These are phyloP conservation scores for Metrosideros polymorpha DNA, from an alignment of 441 rosid genomes.

Conservation along the genomic window DNA sequence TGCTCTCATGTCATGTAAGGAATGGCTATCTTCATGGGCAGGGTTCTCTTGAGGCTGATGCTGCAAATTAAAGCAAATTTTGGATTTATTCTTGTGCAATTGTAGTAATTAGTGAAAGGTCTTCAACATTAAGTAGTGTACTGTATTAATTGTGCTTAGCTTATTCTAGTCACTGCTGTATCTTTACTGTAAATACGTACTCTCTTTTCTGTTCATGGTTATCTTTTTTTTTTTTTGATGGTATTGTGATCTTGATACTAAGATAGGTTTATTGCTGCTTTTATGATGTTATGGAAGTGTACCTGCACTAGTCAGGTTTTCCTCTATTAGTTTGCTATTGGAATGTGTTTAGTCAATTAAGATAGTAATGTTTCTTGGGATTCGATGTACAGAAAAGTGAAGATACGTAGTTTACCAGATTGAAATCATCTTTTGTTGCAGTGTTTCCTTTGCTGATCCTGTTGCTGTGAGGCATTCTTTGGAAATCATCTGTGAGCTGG, in stretches of 20 bases:
- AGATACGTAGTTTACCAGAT: background rate
- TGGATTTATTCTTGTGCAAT: background rate
- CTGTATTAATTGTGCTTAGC: background rate
- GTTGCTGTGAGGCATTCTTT: conserved; percentile 97
- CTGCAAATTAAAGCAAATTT: background rate
- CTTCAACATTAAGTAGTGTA: background rate
- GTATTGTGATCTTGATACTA: background rate
- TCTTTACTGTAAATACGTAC: background rate
- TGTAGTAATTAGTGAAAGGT: background rate
- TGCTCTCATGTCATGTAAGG: background rate
- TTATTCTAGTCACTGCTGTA: background rate
- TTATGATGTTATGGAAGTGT: background rate
- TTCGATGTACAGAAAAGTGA: background rate
- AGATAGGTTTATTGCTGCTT: background rate
- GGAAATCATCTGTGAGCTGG: conserved; percentile 84
- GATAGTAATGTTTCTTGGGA: background rate
- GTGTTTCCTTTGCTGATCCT: conserved; percentile 93
- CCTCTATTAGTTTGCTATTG: background rate
- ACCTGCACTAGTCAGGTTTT: background rate
- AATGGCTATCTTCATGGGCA: background rate
- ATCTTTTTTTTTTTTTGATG: background rate
- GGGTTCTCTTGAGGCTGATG: background rate
- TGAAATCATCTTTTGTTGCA: conserved; percentile 17
- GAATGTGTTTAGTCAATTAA: background rate
- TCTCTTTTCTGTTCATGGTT: background rate